phyloP scores from a whole-genome alignment of 331 rosid genomes.

The Quercus phellos region DNA sequence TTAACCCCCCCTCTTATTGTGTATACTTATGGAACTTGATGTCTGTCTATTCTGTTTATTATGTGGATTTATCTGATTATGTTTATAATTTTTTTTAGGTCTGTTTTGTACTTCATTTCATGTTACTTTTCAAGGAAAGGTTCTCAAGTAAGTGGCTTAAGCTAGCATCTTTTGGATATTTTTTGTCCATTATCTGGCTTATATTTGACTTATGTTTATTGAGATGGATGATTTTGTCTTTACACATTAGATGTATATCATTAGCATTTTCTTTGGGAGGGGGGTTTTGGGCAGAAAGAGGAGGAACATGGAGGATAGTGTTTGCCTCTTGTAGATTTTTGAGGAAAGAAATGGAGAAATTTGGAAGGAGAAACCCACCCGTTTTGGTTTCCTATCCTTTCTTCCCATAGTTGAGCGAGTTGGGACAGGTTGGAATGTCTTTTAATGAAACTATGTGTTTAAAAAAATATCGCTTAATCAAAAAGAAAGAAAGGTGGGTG shows the following conservation, averaged over 20 bases:
- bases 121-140: constrained; percentile 75
- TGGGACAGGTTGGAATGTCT: not conserved
- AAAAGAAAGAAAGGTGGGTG: not conserved
- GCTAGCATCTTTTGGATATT: not conserved
- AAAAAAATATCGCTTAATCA: not conserved
- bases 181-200: constrained; percentile 6
- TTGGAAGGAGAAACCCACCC: not conserved
- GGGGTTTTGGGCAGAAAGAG: not conserved
- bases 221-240: not conserved
- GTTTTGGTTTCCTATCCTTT: not conserved
- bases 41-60: constrained; percentile 14
- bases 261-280: not conserved
- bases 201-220: not conserved
- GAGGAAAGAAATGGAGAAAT: not conserved
- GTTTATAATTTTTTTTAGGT: constrained; percentile 49
- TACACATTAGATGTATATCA: not conserved
- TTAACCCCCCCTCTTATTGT: not conserved
- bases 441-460: not conserved
- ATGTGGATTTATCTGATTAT: constrained; percentile 19
- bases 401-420: not conserved
- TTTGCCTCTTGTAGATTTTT: not conserved
- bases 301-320: not conserved
- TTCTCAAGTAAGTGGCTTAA: constrained; percentile 65
- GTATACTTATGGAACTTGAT: not conserved
- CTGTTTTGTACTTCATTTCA: constrained; percentile 66